A percentile compares a stretch with the other conserved stretches of the same genome.
These are phyloP conservation scores for Buxus sempervirens DNA, from an alignment of 164 flowering plant species.

Conservation along the genomic window DNA sequence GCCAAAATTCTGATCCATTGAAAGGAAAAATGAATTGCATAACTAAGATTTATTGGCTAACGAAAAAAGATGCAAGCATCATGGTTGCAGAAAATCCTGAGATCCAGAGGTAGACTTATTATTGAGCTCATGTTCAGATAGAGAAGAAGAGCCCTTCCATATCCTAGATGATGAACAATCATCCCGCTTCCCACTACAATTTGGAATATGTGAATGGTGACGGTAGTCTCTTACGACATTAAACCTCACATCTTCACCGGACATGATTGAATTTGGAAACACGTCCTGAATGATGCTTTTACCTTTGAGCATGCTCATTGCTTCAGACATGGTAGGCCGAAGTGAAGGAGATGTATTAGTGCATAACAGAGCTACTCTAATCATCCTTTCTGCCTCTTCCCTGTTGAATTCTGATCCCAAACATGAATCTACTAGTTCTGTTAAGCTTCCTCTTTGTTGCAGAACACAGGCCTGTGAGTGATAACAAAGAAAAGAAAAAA, in stretches of 20 bases:
- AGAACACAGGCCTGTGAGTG: slow-evolving; percentile 32
- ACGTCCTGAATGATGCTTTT: slow-evolving; percentile 21
- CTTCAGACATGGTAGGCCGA: slow-evolving; percentile 45
- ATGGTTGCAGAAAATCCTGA: not conserved
- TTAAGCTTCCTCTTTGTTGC: slow-evolving; percentile 25
- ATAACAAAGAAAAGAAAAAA: not conserved
- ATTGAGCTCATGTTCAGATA: not conserved
- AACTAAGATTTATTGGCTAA: too few species aligned
- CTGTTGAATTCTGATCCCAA: slow-evolving; percentile 20
- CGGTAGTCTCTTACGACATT: slow-evolving; percentile 28
- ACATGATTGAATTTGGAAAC: slow-evolving; percentile 20
- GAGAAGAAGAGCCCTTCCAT: slow-evolving; percentile 4
- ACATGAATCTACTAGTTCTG: slow-evolving; percentile 34
- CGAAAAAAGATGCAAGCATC: too few species aligned
- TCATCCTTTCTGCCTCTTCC: slow-evolving; percentile 32
- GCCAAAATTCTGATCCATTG: too few species aligned
- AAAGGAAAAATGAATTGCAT: too few species aligned
- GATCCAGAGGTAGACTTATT: not conserved
- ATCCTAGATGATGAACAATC: not conserved
- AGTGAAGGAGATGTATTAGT: slow-evolving; percentile 37
- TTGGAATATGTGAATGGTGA: not conserved
- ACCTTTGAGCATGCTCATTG: slow-evolving; percentile 43
- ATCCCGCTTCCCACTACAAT: slow-evolving; percentile 9
- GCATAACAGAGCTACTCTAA: slow-evolving; percentile 39
- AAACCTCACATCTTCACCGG: slow-evolving; percentile 31